Percentiles rank a stretch among this genome's conserved stretches.
Conservation (phyloP, 169 alveolate species). For the Eimeria acervulina region DNA sequence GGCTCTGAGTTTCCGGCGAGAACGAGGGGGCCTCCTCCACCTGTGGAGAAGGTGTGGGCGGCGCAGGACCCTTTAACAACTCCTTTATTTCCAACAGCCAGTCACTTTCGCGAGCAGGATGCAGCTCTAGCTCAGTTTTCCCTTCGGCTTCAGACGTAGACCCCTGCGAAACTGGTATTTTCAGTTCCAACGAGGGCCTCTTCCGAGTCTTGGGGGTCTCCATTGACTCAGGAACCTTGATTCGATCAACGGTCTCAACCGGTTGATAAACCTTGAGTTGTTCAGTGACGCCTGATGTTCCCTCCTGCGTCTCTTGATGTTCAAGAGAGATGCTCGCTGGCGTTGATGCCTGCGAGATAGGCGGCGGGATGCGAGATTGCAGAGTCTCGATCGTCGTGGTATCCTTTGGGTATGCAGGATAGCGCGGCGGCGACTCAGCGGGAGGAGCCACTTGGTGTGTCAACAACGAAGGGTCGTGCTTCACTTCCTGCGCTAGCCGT, state of each 20-base stretch:
- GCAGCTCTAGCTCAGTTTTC: not conserved
- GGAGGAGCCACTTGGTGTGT: not conserved
- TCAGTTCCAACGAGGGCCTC: not conserved
- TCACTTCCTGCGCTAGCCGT: slow-evolving; percentile 7
- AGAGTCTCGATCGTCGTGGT: not conserved
- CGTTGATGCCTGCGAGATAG: not conserved
- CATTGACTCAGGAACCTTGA: not conserved
- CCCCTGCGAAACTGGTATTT: not conserved
- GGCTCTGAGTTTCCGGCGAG: slow-evolving; percentile 25
- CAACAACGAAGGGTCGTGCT: slow-evolving; percentile 2
- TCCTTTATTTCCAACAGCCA: not conserved
- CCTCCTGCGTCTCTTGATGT: not conserved
- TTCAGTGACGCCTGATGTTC: not conserved
- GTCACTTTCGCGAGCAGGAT: not conserved
- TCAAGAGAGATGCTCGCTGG: not conserved
- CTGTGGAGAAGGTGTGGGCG: slow-evolving; percentile 7
- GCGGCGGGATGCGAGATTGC: not conserved
- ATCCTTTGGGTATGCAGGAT: not conserved
- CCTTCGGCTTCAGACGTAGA: not conserved
- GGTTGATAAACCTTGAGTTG: not conserved
- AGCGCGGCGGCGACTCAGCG: not conserved
- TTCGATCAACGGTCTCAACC: not conserved
- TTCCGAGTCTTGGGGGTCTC: not conserved
- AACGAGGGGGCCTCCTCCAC: not conserved
- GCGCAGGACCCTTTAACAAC: not conserved